Evolutionary conservation across 495 filamentous ascomycete species (phyloP).

Genomic region (Tuber umbilicatum): DNA sequence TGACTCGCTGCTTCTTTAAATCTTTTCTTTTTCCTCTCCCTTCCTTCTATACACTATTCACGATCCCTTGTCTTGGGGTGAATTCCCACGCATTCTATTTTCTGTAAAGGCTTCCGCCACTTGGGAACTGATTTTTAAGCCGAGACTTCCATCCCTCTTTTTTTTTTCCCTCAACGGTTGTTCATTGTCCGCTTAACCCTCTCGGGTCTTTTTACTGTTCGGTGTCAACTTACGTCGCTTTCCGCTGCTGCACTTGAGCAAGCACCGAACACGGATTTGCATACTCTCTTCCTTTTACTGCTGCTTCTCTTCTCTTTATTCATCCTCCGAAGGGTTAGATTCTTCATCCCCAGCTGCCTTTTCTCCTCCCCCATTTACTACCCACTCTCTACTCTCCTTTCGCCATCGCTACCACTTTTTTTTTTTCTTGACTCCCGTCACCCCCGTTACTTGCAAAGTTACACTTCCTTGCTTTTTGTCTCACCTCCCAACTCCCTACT

Average conservation of each 20-base stretch:
- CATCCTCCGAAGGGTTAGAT: background rate
- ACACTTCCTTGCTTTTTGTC: conserved; percentile 3
- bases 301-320: background rate
- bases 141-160: background rate
- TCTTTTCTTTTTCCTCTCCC: background rate
- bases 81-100: background rate
- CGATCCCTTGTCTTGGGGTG: background rate
- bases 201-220: background rate
- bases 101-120: background rate
- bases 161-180: background rate
- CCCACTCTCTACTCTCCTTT: background rate
- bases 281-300: background rate
- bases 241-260: background rate
- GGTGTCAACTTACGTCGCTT: conserved; percentile 3
- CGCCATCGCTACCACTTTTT: background rate
- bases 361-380: background rate
- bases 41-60: background rate
- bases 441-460: conserved; percentile 3
- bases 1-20: background rate
- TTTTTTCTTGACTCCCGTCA: background rate
- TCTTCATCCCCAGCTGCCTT: background rate
- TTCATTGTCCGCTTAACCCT: background rate
- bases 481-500: conserved; percentile 3
- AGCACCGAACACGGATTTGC: background rate
- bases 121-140: background rate